phyloP scores from a whole-genome alignment of 768 basidiomycete genomes.

The Suillus bovinus region DNA sequence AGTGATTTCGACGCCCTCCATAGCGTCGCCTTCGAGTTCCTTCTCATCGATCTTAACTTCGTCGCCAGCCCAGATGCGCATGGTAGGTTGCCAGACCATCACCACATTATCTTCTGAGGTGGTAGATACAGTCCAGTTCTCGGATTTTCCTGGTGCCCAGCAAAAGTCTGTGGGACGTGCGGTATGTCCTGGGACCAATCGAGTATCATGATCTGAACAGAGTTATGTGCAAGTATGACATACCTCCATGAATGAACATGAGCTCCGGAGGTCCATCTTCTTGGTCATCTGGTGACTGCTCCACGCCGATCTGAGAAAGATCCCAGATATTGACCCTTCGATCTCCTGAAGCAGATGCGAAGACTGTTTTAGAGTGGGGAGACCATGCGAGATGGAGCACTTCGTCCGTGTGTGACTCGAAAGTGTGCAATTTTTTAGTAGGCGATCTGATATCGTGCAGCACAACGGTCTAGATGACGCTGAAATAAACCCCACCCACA shows the following conservation, averaged over 20 bases:
- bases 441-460: conserved; percentile 84
- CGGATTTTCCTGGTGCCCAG: conserved; percentile 85
- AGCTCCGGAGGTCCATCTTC: conserved; percentile 98
- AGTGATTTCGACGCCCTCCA: conserved; percentile 69
- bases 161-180: conserved; percentile 91
- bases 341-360: conserved; percentile 94
- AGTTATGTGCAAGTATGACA: conserved; percentile 24
- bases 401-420: conserved; percentile 93
- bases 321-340: conserved; percentile 96
- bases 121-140: conserved; percentile 84
- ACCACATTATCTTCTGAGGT: conserved; percentile 97
- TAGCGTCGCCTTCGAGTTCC: conserved; percentile 79
- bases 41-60: conserved; percentile 82
- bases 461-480: conserved; percentile 66
- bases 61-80: conserved; percentile 92
- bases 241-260: conserved; percentile 93
- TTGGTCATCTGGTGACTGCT: conserved; percentile 97
- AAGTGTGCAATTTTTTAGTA: conserved; percentile 80
- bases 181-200: conserved; percentile 66
- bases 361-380: conserved; percentile 87
- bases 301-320: conserved; percentile 84
- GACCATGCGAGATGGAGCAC: conserved; percentile 96
- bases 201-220: conserved; percentile 11
- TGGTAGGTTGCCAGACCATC: conserved; percentile 97
- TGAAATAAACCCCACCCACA: not conserved